Percentiles rank a stretch among this genome's conserved stretches.
Evolutionary conservation across 345 rosid genomes (phyloP).

Genomic region (Acer negundo): DNA sequence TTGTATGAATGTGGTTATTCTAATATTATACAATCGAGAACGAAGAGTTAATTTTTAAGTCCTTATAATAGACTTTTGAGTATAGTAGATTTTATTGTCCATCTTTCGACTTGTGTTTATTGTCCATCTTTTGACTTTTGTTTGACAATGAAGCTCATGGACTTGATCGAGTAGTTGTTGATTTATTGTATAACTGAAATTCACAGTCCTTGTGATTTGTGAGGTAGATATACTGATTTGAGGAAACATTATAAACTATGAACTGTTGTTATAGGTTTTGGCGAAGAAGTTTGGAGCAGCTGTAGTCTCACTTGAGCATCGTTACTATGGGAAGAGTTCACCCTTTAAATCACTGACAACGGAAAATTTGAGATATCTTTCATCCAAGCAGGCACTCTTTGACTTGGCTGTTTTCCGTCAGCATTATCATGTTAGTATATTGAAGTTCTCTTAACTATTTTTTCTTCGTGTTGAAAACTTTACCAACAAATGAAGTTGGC

Average conservation of each 20-base stretch:
- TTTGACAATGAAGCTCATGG: neutral
- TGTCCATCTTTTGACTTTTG: too few relatives aligned
- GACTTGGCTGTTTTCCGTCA: constrained; percentile 90
- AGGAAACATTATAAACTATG: neutral
- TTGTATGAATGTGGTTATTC: too few relatives aligned
- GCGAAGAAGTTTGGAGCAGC: constrained; percentile 99
- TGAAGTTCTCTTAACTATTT: neutral
- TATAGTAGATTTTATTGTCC: too few relatives aligned
- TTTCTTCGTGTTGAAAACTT: neutral
- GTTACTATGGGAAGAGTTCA: constrained; percentile 88
- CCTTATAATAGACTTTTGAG: too few relatives aligned
- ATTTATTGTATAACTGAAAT: neutral
- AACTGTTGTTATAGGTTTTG: constrained; percentile 53
- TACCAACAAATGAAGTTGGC: neutral
- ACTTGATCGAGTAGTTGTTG: neutral
- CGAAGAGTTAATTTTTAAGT: too few relatives aligned
- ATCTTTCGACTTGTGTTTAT: neutral
- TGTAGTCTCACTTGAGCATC: constrained; percentile 92
- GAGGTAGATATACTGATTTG: neutral
- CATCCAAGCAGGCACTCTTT: constrained; percentile 85
- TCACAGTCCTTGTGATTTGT: neutral
- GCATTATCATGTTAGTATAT: constrained; percentile 65
- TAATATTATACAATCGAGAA: too few relatives aligned
- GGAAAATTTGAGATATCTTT: constrained; percentile 79
- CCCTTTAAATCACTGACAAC: constrained; percentile 72